Evolutionary conservation across 768 basidiomycete genomes (phyloP).

Genomic region (Suillus clintonianus): DNA sequence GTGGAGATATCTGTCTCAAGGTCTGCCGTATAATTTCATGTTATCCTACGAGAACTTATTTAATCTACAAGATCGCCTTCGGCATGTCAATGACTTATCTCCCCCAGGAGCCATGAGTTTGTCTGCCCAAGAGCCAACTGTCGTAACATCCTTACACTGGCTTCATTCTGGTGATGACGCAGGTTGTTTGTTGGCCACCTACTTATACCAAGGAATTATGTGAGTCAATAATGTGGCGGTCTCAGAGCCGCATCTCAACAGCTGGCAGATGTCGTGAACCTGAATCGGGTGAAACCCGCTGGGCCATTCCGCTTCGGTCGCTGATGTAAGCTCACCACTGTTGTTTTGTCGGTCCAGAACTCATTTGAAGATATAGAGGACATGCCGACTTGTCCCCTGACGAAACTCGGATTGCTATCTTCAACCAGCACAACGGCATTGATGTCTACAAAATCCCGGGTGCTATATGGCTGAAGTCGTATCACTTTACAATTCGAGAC

Average conservation of each 20-base stretch:
- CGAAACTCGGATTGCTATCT: background rate
- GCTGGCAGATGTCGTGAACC: conserved; percentile 1
- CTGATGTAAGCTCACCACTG: background rate
- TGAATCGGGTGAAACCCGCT: background rate
- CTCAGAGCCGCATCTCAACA: no score
- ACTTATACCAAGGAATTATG: conserved; percentile 5
- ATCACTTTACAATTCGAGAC: background rate
- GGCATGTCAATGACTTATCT: background rate
- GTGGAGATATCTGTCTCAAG: background rate
- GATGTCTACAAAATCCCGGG: conserved; percentile 2
- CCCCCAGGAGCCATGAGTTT: background rate
- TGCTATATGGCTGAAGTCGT: background rate
- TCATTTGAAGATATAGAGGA: background rate
- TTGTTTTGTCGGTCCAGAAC: background rate
- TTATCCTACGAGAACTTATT: background rate
- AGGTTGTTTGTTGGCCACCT: conserved; percentile 2
- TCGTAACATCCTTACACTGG: conserved; percentile 4
- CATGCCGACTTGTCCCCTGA: conserved; percentile 6
- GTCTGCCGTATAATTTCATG: background rate
- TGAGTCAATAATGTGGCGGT: background rate
- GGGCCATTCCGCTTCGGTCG: conserved; percentile 2
- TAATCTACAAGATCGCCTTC: background rate
- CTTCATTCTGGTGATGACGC: conserved; percentile 2
- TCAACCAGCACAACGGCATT: conserved; percentile 3
- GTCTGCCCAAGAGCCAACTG: background rate